Evolutionary conservation across 176 grass and related monocot genomes (phyloP).

Genomic region (Elaeis guineensis): DNA sequence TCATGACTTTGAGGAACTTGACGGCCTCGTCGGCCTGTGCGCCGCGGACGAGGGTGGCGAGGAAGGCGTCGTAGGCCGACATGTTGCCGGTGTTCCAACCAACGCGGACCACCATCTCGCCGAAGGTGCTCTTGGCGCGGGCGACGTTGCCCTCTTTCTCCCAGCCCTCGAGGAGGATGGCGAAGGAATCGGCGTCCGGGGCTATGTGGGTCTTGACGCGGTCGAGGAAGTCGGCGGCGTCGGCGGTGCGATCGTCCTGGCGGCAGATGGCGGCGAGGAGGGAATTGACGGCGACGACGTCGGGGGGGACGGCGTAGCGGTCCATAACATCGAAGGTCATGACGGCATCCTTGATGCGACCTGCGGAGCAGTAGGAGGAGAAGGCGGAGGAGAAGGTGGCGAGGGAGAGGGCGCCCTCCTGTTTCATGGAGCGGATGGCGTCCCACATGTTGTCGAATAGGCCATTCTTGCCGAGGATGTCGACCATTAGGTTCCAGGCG

Average conservation of each 20-base stretch:
- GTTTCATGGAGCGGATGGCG: slow-evolving; percentile 52
- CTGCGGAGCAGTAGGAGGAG: slow-evolving; percentile 45
- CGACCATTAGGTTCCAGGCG: slow-evolving; percentile 79
- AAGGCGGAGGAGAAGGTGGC: slow-evolving; percentile 76
- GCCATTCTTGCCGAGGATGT: slow-evolving; percentile 67
- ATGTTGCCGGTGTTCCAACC: slow-evolving; percentile 43
- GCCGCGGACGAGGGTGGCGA: slow-evolving; percentile 42
- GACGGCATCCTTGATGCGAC: slow-evolving; percentile 47
- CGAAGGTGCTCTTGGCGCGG: slow-evolving; percentile 43
- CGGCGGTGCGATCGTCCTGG: slow-evolving; percentile 28
- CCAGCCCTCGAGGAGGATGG: slow-evolving; percentile 68
- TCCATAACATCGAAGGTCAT: slow-evolving; percentile 68
- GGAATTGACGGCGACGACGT: slow-evolving; percentile 63
- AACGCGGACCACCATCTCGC: slow-evolving; percentile 55
- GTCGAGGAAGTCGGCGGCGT: slow-evolving; percentile 43
- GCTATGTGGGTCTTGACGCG: slow-evolving; percentile 31
- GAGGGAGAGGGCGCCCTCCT: slow-evolving; percentile 35
- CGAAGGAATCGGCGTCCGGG: slow-evolving; percentile 64
- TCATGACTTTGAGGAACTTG: slow-evolving; percentile 61
- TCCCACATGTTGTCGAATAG: slow-evolving; percentile 85
- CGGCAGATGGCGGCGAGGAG: slow-evolving; percentile 61
- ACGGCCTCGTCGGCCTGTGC: slow-evolving; percentile 38
- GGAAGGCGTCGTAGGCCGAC: slow-evolving; percentile 54
- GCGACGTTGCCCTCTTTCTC: slow-evolving; percentile 57
- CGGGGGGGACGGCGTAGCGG: slow-evolving; percentile 36